Conservation (phyloP, 148 eudicot species). For the Polygonum aviculare region DNA sequence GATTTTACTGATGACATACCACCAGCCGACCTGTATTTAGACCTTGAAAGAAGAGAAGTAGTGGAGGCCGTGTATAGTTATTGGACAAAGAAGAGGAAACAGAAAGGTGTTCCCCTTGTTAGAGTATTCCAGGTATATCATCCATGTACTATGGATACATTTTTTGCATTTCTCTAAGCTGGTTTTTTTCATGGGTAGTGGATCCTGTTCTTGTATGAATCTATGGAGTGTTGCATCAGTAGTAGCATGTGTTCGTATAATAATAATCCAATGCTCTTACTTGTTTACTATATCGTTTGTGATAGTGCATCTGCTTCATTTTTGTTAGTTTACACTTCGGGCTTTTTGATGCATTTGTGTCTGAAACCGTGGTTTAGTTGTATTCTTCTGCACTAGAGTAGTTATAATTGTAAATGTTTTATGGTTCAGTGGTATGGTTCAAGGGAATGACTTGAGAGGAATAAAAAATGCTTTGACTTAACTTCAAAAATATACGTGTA, state of each 20-base stretch:
- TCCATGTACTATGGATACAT: not conserved
- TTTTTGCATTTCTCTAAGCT: not conserved
- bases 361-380: not conserved
- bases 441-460: not conserved
- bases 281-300: not conserved
- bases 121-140: conserved; percentile 74
- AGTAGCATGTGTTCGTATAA: not conserved
- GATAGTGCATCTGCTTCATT: not conserved
- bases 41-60: conserved; percentile 38
- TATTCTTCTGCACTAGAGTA: not conserved
- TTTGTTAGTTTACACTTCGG: not conserved
- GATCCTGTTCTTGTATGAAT: not conserved
- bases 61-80: conserved; percentile 44
- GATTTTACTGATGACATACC: conserved; percentile 32
- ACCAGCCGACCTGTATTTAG: conserved; percentile 32
- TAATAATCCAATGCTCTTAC: not conserved
- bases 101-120: conserved; percentile 40
- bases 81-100: conserved; percentile 61
- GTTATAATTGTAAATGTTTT: not conserved
- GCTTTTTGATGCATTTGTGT: not conserved
- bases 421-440: not conserved
- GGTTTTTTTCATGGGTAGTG: not conserved
- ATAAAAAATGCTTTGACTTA: not conserved
- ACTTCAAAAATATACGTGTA: not conserved
- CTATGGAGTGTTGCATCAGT: not conserved